Conservation (phyloP, 2,329 filamentous ascomycete species). For the Sporothrix globosa region DNA sequence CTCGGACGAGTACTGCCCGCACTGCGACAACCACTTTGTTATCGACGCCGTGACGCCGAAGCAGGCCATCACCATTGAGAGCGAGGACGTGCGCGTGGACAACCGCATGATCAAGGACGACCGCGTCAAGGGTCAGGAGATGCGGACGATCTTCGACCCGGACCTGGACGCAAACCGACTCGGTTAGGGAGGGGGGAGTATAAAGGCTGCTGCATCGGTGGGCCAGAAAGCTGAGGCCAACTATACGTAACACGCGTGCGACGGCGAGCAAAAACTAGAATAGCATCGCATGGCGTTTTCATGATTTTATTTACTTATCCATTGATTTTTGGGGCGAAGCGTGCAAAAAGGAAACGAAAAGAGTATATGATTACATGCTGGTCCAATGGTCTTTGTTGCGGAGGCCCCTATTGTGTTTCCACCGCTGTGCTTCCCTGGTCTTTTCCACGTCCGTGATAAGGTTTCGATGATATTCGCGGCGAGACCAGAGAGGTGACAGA, state of each 20-base stretch:
- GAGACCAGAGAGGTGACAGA: neutral
- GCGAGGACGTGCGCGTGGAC: constrained; percentile 85
- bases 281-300: constrained; percentile 19
- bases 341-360: constrained; percentile 2
- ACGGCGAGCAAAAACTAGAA: constrained; percentile 3
- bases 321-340: neutral
- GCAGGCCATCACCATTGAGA: constrained; percentile 81
- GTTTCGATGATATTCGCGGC: neutral
- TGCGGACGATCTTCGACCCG: constrained; percentile 73
- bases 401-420: neutral
- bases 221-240: neutral
- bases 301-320: neutral
- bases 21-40: constrained; percentile 98
- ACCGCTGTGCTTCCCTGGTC: neutral
- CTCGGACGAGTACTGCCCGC: constrained; percentile 96
- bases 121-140: constrained; percentile 63
- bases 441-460: neutral
- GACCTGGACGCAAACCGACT: constrained; percentile 74
- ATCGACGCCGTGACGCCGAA: constrained; percentile 86
- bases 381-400: neutral
- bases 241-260: neutral
- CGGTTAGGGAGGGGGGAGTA: constrained; percentile 54
- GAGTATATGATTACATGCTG: constrained; percentile 27
- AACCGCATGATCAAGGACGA: constrained; percentile 93
- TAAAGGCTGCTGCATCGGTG: neutral